These are phyloP conservation scores for Candida michaelii DNA, from an alignment of 805 yeast genomes.

Conservation along the genomic window DNA sequence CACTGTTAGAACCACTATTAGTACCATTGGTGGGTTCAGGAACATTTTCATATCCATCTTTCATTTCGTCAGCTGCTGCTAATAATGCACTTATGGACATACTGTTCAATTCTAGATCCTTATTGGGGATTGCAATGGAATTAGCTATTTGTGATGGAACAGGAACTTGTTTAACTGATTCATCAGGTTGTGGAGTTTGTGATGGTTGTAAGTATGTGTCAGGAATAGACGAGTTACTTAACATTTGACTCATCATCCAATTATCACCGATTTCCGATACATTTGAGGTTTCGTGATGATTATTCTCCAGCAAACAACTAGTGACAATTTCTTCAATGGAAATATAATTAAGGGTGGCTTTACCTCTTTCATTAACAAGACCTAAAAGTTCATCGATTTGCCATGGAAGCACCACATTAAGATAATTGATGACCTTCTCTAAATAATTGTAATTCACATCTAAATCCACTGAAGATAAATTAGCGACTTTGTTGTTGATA, in stretches of 20 bases:
- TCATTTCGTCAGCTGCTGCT: conserved; percentile 16
- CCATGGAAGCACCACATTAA: conserved; percentile 59
- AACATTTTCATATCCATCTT: conserved; percentile 7
- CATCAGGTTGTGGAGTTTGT: background rate
- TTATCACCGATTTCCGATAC: conserved; percentile 8
- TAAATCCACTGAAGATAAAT: conserved; percentile 4
- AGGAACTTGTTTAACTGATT: background rate
- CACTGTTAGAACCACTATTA: background rate
- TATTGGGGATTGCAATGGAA: background rate
- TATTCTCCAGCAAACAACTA: conserved; percentile 52
- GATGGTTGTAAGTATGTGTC: conserved; percentile 1
- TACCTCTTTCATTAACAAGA: conserved; percentile 44
- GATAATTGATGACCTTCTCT: conserved; percentile 41
- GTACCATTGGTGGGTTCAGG: too few relatives aligned
- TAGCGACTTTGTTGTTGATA: conserved; percentile 1
- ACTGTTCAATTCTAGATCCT: conserved; percentile 1
- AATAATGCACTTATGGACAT: conserved; percentile 15
- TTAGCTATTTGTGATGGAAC: conserved; percentile 3
- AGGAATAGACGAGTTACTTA: conserved; percentile 7
- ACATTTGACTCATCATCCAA: conserved; percentile 17
- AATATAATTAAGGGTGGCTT: conserved; percentile 45
- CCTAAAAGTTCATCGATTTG: conserved; percentile 55
- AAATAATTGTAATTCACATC: conserved; percentile 42
- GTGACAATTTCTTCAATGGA: conserved; percentile 63
- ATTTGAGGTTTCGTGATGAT: background rate